phyloP scores from a whole-genome alignment of 192 early-diverging fungal species.

The Thamnidium elegans region DNA sequence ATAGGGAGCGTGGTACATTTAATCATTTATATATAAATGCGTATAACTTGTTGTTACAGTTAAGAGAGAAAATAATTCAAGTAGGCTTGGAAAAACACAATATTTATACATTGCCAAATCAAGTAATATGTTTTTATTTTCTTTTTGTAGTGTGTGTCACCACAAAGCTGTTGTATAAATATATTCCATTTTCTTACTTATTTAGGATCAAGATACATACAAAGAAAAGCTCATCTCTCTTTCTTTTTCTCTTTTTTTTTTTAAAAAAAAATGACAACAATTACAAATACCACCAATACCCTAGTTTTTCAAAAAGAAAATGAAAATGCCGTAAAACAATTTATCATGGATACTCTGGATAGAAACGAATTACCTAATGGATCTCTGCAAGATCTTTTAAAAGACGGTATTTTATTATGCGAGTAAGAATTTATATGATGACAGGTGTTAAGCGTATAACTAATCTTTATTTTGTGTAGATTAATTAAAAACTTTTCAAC shows the following conservation, averaged over 20 bases:
- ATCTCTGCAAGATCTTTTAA: slow-evolving; percentile 55
- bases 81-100: too few relatives aligned
- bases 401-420: slow-evolving; percentile 79
- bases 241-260: not conserved
- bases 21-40: too few relatives aligned
- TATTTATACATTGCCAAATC: not conserved
- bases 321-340: slow-evolving; percentile 5
- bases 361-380: slow-evolving; percentile 38
- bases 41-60: too few relatives aligned
- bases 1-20: too few relatives aligned
- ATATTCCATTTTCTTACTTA: not conserved
- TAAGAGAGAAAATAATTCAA: too few relatives aligned
- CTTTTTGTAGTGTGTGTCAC: not conserved
- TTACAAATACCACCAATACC: too few relatives aligned
- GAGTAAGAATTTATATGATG: slow-evolving; percentile 42
- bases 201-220: too few relatives aligned
- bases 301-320: not conserved
- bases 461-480: slow-evolving; percentile 1
- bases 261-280: not conserved
- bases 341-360: slow-evolving; percentile 1
- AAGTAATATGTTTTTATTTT: slow-evolving; percentile 15
- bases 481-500: slow-evolving; percentile 12
- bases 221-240: not conserved
- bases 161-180: slow-evolving; percentile 1
- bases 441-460: not conserved